Percentiles rank a stretch among this genome's conserved stretches.
Evolutionary conservation across 192 early-diverging fungal species (phyloP).

Genomic region (Coemansia sp.): DNA sequence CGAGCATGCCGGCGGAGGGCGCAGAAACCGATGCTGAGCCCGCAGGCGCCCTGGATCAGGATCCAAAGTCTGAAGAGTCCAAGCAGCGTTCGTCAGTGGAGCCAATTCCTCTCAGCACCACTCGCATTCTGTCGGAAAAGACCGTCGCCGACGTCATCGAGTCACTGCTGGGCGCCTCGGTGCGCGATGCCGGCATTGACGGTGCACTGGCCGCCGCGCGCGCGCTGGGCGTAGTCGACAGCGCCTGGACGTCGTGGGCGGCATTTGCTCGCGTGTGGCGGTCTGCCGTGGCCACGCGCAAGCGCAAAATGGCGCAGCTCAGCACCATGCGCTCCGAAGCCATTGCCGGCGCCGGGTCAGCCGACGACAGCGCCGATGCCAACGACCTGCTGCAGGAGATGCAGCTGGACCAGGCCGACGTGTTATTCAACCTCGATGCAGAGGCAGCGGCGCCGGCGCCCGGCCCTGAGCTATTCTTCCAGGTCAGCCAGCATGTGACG

Average conservation of each 20-base stretch:
- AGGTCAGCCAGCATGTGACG: no score
- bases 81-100: background rate
- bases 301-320: conserved; percentile 16
- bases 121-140: conserved; percentile 67
- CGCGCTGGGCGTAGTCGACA: conserved; percentile 46
- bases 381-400: conserved; percentile 23
- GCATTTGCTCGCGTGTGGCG: conserved; percentile 24
- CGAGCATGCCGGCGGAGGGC: no score
- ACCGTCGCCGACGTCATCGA: conserved; percentile 83
- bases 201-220: conserved; percentile 55
- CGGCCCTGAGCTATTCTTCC: no score
- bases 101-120: background rate
- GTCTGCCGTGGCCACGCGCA: conserved; percentile 1
- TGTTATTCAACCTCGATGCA: conserved; percentile 5
- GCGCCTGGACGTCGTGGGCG: conserved; percentile 30
- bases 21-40: no score
- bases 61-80: background rate
- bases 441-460: background rate
- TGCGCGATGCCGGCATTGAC: conserved; percentile 55
- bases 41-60: no score
- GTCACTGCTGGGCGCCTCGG: conserved; percentile 73
- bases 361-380: no score
- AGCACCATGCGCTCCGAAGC: conserved; percentile 7
- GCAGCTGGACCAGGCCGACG: conserved; percentile 29
- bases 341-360: background rate